Percentiles rank a stretch among this genome's conserved stretches.
Conservation (phyloP, 169 alveolate species). For the Cryptosporidium sp. region DNA sequence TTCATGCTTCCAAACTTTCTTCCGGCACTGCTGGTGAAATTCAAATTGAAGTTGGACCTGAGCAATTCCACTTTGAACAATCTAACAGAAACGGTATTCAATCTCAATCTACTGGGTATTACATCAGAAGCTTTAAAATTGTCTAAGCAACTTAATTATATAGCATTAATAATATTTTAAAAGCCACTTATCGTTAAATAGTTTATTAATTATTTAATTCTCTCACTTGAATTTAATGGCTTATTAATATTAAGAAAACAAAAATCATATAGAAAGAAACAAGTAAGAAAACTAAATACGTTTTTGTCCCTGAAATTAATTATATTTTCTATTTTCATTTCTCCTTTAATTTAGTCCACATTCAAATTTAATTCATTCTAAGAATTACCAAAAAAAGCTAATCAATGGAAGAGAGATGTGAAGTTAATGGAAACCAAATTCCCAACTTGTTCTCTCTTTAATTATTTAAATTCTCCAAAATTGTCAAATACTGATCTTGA, state of each 20-base stretch:
- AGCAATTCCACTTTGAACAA: constrained; percentile 69
- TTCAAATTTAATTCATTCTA: background rate
- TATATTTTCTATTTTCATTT: background rate
- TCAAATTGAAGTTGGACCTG: constrained; percentile 74
- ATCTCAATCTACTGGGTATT: constrained; percentile 64
- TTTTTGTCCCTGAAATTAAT: constrained; percentile 9
- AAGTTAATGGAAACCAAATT: background rate
- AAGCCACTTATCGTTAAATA: background rate
- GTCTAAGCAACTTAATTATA: constrained; percentile 17
- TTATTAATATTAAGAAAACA: background rate
- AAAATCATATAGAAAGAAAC: background rate
- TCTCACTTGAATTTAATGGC: background rate
- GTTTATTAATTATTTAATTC: background rate
- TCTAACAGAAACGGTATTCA: constrained; percentile 73
- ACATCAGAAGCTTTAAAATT: constrained; percentile 69
- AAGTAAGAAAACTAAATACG: constrained; percentile 8
- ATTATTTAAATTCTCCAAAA: too few species aligned
- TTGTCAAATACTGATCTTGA: too few species aligned
- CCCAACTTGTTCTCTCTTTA: background rate
- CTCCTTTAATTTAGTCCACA: background rate
- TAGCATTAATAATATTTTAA: background rate
- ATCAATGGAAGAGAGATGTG: background rate
- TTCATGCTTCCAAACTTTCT: constrained; percentile 81
- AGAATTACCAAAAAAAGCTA: background rate
- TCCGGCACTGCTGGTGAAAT: constrained; percentile 49